These are phyloP conservation scores for Entoloma clypeatum DNA, from an alignment of 1,284 basidiomycete species.

Conservation along the genomic window DNA sequence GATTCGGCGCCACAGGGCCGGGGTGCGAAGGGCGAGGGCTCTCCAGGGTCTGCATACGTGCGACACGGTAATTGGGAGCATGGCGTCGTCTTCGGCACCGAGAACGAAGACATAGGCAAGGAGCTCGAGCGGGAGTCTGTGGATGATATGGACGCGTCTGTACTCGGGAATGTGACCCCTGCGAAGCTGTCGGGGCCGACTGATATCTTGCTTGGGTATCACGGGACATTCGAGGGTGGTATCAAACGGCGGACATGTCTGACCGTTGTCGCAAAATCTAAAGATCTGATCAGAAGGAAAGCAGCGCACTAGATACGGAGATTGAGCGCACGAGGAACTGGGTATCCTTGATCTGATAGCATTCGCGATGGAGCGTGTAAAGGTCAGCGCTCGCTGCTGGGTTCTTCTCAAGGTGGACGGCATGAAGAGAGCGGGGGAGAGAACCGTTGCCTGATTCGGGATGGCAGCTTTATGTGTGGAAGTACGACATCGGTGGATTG, in stretches of 20 bases:
- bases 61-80: slow-evolving; percentile 55
- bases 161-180: slow-evolving; percentile 19
- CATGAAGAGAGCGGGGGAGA: slow-evolving; percentile 23
- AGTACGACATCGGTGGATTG: slow-evolving; percentile 14
- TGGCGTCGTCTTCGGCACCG: slow-evolving; percentile 50
- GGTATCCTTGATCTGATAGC: slow-evolving; percentile 29
- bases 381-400: slow-evolving; percentile 26
- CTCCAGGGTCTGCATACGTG: slow-evolving; percentile 66
- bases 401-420: slow-evolving; percentile 28
- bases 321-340: slow-evolving; percentile 23
- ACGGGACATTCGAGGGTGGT: slow-evolving; percentile 7
- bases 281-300: slow-evolving; percentile 1
- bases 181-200: slow-evolving; percentile 32
- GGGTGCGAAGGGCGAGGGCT: slow-evolving; percentile 50
- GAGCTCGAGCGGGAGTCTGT: slow-evolving; percentile 55
- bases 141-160: slow-evolving; percentile 39
- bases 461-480: slow-evolving; percentile 22
- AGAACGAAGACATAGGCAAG: slow-evolving; percentile 57
- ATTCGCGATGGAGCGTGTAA: slow-evolving; percentile 33
- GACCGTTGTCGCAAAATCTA: slow-evolving; percentile 19
- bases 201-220: slow-evolving; percentile 21
- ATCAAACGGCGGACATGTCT: slow-evolving; percentile 14
- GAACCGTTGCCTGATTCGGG: slow-evolving; percentile 9
- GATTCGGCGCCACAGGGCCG: slow-evolving; percentile 57
- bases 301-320: slow-evolving; percentile 1